A percentile compares a stretch with the other conserved stretches of the same genome.
phyloP scores from a whole-genome alignment of 371 early-diverging fungal species.

The Fennellomyces sp. region DNA sequence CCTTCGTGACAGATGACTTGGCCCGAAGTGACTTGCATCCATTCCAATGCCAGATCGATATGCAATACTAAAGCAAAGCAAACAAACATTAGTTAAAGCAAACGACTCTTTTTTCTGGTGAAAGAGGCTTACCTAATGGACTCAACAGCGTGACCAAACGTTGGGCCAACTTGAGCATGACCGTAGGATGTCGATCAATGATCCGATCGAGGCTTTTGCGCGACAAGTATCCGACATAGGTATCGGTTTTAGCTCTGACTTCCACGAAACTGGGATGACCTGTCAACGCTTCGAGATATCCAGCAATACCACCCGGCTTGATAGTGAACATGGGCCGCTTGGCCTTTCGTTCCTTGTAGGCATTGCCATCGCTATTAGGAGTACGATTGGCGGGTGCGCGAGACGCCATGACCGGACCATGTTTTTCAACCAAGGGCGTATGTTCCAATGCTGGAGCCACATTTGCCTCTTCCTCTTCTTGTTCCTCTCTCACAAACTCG shows the following conservation, averaged over 20 bases:
- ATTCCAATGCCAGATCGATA: conserved; percentile 95
- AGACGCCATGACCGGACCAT: conserved; percentile 33
- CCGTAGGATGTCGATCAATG: conserved; percentile 81
- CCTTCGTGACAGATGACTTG: conserved; percentile 90
- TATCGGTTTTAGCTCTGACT: conserved; percentile 80
- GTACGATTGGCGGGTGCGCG: conserved; percentile 41
- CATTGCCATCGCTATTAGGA: conserved; percentile 11
- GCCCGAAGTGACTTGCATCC: conserved; percentile 93
- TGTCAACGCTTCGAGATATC: conserved; percentile 90
- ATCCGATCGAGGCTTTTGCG: conserved; percentile 82
- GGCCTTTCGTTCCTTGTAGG: conserved; percentile 13
- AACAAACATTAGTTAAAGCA: conserved; percentile 1
- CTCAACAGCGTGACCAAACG: conserved; percentile 83
- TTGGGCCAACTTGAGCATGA: conserved; percentile 86
- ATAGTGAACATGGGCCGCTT: conserved; percentile 70
- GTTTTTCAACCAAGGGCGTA: conserved; percentile 4
- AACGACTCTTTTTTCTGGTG: too few relatives aligned
- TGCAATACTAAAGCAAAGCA: conserved; percentile 62
- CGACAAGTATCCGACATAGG: conserved; percentile 85
- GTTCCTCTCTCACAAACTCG: neutral
- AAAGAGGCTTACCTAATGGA: conserved; percentile 65
- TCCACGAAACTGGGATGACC: conserved; percentile 89
- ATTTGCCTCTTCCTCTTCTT: conserved; percentile 5
- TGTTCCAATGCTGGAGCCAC: neutral
- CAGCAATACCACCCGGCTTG: conserved; percentile 87